Evolutionary conservation across 129 eudicot genomes (phyloP), one percentile per base, ranked within the genome.

Genomic region (Chrysanthemum lavandulifolium): DNA sequence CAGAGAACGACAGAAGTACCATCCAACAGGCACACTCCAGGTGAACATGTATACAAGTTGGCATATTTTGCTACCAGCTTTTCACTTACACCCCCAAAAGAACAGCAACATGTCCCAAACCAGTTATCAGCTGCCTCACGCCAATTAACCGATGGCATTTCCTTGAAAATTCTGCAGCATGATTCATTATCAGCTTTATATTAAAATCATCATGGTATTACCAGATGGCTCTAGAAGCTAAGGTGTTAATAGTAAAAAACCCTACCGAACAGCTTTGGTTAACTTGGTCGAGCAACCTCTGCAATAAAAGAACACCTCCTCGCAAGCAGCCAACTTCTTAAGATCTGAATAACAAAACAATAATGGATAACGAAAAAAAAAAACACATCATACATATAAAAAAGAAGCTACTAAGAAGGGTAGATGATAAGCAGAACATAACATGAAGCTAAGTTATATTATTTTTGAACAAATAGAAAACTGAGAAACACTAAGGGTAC

Each of bases 81-180:
- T 78, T 94, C 97, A 45, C 96, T 86, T 33, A 83, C 78, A 15
- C 93, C 88, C 51, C 96, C 98, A 72, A 94, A 94, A 23, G 98
- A 90, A 82, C 97, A 94, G 84, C 97, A 94, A 68, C 97, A 94
- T 69, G 86, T 67, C 73, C 97, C 98, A 83, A 94, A 94, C 98
- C 98, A 94, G 81, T 94, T 94, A 75, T 94, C 98, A 68, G 98
- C 97, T 69, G 78, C 89, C 63, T 94, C 98, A 54, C 86, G 84
- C 98, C 97, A 94, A 75, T 94, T 84, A 19, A 81, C 93, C 68
- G 98, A 94, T 69, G 97, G 98, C 93, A 88, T 79, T 81, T 94
- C 97, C 81, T 81, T 81, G 75, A 94, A 90, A 51, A 14, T 14
- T 73, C 98, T 94, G 88, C 68, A 61, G 50, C 27, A 3, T 10